phyloP scores from a whole-genome alignment of 139 green algal genomes.

The Trebouxia sp. region DNA sequence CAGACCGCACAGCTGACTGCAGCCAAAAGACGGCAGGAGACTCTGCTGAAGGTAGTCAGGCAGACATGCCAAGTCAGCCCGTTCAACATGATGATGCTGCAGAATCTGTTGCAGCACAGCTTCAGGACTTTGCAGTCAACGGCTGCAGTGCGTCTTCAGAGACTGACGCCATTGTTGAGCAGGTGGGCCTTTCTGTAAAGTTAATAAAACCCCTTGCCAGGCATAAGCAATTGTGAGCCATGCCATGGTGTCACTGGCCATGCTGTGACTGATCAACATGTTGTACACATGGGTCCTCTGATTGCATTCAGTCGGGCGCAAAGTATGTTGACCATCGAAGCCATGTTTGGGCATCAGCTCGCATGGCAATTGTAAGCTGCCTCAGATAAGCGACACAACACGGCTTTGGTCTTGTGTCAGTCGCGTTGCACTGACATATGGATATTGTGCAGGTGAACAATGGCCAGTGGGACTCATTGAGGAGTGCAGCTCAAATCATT shows the following conservation, averaged over 20 bases:
- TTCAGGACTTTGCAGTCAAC: not conserved
- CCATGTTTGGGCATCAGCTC: not conserved
- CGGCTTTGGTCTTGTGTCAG: not conserved
- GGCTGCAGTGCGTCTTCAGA: not conserved
- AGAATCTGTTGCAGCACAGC: not conserved
- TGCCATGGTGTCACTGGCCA: too few species aligned
- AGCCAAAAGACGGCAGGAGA: not conserved
- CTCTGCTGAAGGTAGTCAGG: not conserved
- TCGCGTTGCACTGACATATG: not conserved
- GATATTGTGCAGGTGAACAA: not conserved
- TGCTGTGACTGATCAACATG: too few species aligned
- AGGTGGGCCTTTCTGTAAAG: not conserved
- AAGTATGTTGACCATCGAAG: too few species aligned
- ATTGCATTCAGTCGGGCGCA: too few species aligned
- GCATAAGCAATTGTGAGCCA: too few species aligned
- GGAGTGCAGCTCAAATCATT: not conserved
- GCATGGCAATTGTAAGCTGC: not conserved
- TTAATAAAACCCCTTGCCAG: too few species aligned
- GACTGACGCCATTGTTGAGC: not conserved
- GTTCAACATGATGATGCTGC: not conserved
- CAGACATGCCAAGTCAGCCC: too few species aligned
- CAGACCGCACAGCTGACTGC: too few species aligned
- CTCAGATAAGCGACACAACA: not conserved
- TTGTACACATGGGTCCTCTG: too few species aligned
- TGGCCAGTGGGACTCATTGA: not conserved